These are phyloP conservation scores for Phytophthora niederhauseri DNA, from an alignment of 352 stramenopile genomes.

Conservation along the genomic window DNA sequence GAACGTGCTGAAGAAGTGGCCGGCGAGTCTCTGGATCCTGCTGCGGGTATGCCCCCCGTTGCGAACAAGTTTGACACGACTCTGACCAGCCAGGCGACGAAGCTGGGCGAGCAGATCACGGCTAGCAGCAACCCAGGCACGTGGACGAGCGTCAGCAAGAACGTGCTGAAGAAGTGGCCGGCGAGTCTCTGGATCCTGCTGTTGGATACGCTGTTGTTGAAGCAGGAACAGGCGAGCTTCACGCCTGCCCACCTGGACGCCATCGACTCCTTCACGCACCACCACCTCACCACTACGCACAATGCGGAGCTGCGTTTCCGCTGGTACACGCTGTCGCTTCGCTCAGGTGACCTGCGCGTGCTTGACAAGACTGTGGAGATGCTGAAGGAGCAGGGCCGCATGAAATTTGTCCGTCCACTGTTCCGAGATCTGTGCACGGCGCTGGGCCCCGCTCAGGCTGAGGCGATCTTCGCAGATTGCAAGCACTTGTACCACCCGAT, in stretches of 20 bases:
- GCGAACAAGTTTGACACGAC: slow-evolving; percentile 90
- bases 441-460: slow-evolving; percentile 37
- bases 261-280: slow-evolving; percentile 60
- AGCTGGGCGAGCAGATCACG: slow-evolving; percentile 50
- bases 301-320: slow-evolving; percentile 79
- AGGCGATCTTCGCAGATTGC: slow-evolving; percentile 49
- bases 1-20: slow-evolving; percentile 46
- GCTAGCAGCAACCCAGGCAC: slow-evolving; percentile 26
- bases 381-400: slow-evolving; percentile 70
- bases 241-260: slow-evolving; percentile 49
- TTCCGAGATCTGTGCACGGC: slow-evolving; percentile 61
- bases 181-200: slow-evolving; percentile 61
- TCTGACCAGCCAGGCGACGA: slow-evolving; percentile 53
- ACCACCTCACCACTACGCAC: slow-evolving; percentile 52
- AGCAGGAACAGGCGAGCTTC: slow-evolving; percentile 38
- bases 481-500: slow-evolving; percentile 77
- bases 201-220: slow-evolving; percentile 61
- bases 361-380: slow-evolving; percentile 51
- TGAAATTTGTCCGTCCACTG: slow-evolving; percentile 79
- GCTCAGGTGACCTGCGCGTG: slow-evolving; percentile 50
- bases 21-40: slow-evolving; percentile 56
- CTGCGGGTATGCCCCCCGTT: slow-evolving; percentile 90
- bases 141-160: slow-evolving; percentile 38
- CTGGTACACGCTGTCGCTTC: slow-evolving; percentile 68
- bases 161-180: slow-evolving; percentile 48